phyloP scores from a whole-genome alignment of 306 rosid species.

The Prunus mongolica region DNA sequence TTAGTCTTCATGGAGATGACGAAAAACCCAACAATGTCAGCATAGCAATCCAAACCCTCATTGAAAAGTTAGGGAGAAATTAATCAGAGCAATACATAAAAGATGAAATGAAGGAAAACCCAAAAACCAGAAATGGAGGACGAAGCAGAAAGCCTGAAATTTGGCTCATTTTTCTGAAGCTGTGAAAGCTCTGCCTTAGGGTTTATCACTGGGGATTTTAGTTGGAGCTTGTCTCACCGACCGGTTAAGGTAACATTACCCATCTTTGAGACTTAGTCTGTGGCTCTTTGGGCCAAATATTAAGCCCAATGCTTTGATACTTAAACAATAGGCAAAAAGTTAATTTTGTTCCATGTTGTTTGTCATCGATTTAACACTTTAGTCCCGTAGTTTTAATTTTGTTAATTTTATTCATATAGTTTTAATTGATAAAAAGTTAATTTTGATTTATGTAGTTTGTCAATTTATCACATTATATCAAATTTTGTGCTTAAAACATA shows the following conservation, averaged over 20 bases:
- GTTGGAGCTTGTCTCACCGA: not conserved
- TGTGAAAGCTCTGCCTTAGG: not conserved
- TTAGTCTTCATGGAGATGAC: slow-evolving; percentile 30
- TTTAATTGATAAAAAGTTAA: too few relatives aligned
- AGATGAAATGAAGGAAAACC: not conserved
- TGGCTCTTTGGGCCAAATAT: too few relatives aligned
- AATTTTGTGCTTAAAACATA: too few relatives aligned
- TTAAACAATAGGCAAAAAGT: too few relatives aligned
- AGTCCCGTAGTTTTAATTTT: too few relatives aligned
- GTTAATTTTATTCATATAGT: too few relatives aligned
- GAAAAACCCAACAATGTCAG: not conserved
- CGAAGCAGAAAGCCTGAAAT: not conserved
- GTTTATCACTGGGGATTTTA: not conserved
- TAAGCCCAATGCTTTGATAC: too few relatives aligned
- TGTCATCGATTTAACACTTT: too few relatives aligned
- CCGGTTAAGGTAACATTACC: not conserved
- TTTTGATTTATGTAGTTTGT: too few relatives aligned
- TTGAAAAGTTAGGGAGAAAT: not conserved
- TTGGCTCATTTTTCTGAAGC: not conserved
- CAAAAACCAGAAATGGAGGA: not conserved
- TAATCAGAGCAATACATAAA: not conserved
- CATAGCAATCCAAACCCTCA: slow-evolving; percentile 9
- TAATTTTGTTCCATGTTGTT: too few relatives aligned
- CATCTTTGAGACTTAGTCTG: not conserved
- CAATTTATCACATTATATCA: too few relatives aligned